Conservation (phyloP, 2,329 filamentous ascomycete species). For the Akanthomyces uredinophilus region DNA sequence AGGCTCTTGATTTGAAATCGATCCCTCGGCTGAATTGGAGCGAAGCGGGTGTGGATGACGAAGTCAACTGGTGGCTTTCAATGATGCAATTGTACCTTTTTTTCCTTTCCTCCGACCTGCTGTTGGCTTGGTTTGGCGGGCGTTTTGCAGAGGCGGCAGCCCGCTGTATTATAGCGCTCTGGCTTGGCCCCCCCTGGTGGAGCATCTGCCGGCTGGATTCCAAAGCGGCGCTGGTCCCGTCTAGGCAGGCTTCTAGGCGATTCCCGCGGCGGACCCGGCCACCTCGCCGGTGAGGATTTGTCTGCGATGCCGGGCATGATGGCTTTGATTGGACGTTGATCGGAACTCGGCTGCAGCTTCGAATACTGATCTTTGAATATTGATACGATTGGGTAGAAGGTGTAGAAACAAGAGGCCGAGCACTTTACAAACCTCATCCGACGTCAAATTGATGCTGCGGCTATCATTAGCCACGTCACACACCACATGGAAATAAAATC, state of each 20-base stretch:
- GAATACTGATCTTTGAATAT: no score
- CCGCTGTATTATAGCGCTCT: neutral
- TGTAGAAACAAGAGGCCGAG: no score
- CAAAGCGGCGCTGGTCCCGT: neutral
- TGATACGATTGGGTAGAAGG: neutral
- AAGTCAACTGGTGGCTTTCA: neutral
- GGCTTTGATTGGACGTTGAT: neutral
- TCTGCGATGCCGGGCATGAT: neutral
- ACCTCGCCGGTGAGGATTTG: neutral
- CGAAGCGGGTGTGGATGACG: neutral
- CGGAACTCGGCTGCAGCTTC: no score
- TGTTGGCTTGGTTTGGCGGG: neutral
- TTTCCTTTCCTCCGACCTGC: neutral
- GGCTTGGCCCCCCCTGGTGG: neutral
- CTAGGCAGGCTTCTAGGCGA: neutral
- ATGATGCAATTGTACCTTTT: conserved; percentile 1
- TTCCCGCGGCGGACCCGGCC: neutral
- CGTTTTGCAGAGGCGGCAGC: neutral
- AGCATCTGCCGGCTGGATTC: neutral
- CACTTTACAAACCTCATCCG: no score
- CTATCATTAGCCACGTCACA: no score
- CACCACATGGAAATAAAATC: no score
- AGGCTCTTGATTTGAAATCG: neutral
- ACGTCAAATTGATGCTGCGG: no score
- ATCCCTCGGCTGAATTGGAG: neutral